Evolutionary conservation across 2,329 filamentous ascomycete species (phyloP), one percentile per base, ranked within the genome.

Genomic region (Scopulariopsis brevicaulis): DNA sequence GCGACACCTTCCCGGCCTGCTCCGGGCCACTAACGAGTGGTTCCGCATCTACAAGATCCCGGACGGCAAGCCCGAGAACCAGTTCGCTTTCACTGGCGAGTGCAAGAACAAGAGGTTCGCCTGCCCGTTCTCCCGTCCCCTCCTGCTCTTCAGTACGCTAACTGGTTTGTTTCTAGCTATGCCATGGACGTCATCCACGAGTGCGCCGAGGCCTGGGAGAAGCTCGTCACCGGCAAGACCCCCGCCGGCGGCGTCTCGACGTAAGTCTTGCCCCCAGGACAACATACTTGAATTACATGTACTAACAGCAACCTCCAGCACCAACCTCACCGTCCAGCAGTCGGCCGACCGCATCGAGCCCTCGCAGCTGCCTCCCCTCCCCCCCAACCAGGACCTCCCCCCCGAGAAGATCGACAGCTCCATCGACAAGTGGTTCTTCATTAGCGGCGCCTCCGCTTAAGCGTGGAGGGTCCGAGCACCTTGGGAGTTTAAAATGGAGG

Each of bases 1-100:
- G 84, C 87, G 93, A 71, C 94, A 97, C 80, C 86, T 99, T 60
- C 94, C 94, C 61, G 94, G 94, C 68, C 90, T 99, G 60, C 84
- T 99, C 73, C 89, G 94, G 66, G 94, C 94, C 71, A 97, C 93
- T 72, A 99, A 99, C 73, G 94, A 99, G 82, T 99, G 94, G 94
- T 99, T 99, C 91, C 91, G 94, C 76, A 99, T 99, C 85, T 99
- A 99, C 88, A 99, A 99, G 84, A 99, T 99, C 77, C 94, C 94
- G 72, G 94, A 99, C 73, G 94, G 94, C 82, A 99, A 99, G 91
- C 92, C 93, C 69, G 94, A 99, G 88, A 99, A 99, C 86, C 94
- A 97, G 81, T 99, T 99, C 72, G 94, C 94, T 69, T 99, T 99
- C 82, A 96, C 92, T 60, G 94, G 94, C 80, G 94, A 99, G 83